Conservation (phyloP, 768 basidiomycete species). For the Termitomyces sp. region DNA sequence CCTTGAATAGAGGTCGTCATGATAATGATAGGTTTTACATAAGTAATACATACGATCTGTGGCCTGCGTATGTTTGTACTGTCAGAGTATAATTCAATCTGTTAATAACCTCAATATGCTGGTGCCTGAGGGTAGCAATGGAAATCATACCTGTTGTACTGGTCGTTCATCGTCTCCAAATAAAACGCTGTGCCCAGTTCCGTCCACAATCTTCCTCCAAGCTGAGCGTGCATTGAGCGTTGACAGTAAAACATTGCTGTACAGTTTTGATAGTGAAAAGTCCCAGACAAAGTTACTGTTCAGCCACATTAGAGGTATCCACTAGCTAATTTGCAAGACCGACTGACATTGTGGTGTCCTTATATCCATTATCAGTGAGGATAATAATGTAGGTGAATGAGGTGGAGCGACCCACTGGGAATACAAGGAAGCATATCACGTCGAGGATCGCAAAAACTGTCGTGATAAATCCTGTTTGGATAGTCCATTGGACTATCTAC, state of each 20-base stretch:
- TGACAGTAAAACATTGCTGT: constrained; percentile 21
- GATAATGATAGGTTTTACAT: too few relatives aligned
- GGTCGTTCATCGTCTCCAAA: constrained; percentile 7
- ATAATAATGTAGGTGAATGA: not conserved
- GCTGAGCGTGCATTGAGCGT: constrained; percentile 18
- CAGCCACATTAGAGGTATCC: not conserved
- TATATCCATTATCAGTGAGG: not conserved
- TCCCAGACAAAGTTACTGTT: constrained; percentile 25
- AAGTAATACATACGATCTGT: not conserved
- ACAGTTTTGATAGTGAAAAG: constrained; percentile 23
- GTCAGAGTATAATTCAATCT: not conserved
- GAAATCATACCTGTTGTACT: constrained; percentile 4
- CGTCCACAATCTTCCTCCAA: constrained; percentile 12
- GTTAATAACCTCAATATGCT: not conserved
- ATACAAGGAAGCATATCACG: constrained; percentile 36
- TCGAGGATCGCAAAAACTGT: constrained; percentile 36
- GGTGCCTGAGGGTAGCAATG: too few relatives aligned
- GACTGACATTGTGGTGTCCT: constrained; percentile 22
- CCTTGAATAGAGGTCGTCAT: not conserved
- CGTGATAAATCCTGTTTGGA: constrained; percentile 35
- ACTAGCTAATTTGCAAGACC: not conserved
- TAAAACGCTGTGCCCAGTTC: constrained; percentile 12
- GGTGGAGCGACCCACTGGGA: constrained; percentile 24
- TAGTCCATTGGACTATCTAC: constrained; percentile 24
- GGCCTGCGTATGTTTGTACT: constrained; percentile 1